Evolutionary conservation across 2,329 filamentous ascomycete genomes (phyloP), one percentile per base, ranked within the genome.

Genomic region (Leptographium wingfieldii): DNA sequence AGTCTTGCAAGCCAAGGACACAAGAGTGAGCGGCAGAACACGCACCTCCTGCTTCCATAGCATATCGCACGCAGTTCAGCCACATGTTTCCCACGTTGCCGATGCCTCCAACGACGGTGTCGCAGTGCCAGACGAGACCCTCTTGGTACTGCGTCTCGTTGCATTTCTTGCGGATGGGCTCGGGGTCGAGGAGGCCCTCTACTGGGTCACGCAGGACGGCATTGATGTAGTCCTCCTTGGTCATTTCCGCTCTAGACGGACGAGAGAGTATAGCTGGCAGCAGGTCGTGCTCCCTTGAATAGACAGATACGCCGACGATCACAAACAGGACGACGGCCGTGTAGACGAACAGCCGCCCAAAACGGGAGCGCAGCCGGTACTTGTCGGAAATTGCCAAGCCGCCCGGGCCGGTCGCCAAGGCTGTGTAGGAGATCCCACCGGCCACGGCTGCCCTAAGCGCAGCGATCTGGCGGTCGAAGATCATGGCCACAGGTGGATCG

Each of bases 51-150:
- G 62, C 64, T 60, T 72, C 69, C 40, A 74, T 70, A 6, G 71
- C 71, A 59, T 69, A 72, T 58, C 70, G 68, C 9, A 73, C 59
- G 63, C 72, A 74, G 61, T 71, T 71, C 49, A 73, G 63, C 59
- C 72, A 65, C 52, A 70, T 69, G 60, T 72, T 71, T 57, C 70
- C 67, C 11, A 72, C 66, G 54, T 73, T 71, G 9, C 69, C 72
- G 22, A 74, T 68, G 2, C 71, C 72, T 14, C 73, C 73, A 12
- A 69, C 68, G 19, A 70, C 68, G 31, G 69, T 65, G 10, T 67
- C 68, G 51, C 73, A 70, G 40, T 70, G 68, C 65, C 73, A 71
- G 22, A 73, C 67, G 22, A 74, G 65, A 7, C 71, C 70, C 4
- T 68, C 66, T 2, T 66, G 67, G 69, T 70, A 73, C 33, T 60